Evolutionary conservation across 2,329 filamentous ascomycete genomes (phyloP).

Genomic region (Lasiodiplodia theobromae): DNA sequence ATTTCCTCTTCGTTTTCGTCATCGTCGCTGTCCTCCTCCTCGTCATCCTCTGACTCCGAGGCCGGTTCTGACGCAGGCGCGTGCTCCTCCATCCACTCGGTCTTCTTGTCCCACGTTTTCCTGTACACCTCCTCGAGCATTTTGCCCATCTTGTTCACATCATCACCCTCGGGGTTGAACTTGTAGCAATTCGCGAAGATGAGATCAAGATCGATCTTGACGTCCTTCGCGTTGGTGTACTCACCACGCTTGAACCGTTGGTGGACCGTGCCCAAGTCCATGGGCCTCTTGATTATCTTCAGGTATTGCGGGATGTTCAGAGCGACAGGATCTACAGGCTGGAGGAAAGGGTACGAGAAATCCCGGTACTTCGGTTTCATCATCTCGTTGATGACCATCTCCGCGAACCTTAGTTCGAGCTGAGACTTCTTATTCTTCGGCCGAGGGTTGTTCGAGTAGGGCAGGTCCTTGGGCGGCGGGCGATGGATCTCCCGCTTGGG

Average conservation of each 20-base stretch:
- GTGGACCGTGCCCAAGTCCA: constrained; percentile 87
- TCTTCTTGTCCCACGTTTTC: constrained; percentile 77
- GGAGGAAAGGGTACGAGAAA: constrained; percentile 76
- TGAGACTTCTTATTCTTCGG: constrained; percentile 91
- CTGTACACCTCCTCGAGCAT: constrained; percentile 79
- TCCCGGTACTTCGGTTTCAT: constrained; percentile 74
- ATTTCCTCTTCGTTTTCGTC: constrained; percentile 60
- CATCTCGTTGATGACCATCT: constrained; percentile 79
- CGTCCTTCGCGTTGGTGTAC: constrained; percentile 83
- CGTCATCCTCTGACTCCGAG: constrained; percentile 70
- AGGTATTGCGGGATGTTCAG: constrained; percentile 93
- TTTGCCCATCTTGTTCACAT: constrained; percentile 75
- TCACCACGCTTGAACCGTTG: constrained; percentile 78
- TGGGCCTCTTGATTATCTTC: constrained; percentile 93
- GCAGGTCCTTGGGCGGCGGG: constrained; percentile 88
- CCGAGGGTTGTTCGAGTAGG: constrained; percentile 78
- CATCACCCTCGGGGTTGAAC: constrained; percentile 84
- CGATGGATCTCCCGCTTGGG: constrained; percentile 95
- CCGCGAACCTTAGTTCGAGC: constrained; percentile 88
- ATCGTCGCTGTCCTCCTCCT: constrained; percentile 75
- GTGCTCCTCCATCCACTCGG: constrained; percentile 80
- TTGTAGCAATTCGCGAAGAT: constrained; percentile 91
- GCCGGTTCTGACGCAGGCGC: constrained; percentile 70
- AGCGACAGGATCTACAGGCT: constrained; percentile 90
- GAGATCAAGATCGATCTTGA: constrained; percentile 80